Conservation (phyloP, 176 grass and related monocot genomes). For the Eleusine coracana region DNA sequence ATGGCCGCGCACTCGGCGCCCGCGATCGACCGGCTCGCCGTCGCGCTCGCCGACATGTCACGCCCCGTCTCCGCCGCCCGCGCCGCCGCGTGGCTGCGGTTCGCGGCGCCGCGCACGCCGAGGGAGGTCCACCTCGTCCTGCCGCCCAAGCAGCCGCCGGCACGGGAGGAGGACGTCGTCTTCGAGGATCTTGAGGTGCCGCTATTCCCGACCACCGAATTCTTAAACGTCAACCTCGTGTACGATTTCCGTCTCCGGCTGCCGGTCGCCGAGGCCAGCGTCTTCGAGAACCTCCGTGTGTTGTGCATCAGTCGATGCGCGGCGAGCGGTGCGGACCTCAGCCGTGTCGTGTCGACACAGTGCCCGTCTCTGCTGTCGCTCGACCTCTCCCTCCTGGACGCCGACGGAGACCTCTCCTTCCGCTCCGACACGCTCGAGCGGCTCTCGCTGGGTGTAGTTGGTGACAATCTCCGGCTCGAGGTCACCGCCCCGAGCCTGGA, state of each 20-base stretch:
- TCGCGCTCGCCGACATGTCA: not conserved
- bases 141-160: not conserved
- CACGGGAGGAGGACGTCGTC: not conserved
- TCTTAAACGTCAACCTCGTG: not conserved
- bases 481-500: not conserved
- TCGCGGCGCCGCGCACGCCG: not conserved
- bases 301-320: not conserved
- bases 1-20: not conserved
- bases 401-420: not conserved
- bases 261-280: not conserved
- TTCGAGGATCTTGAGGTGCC: conserved; percentile 2
- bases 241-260: not conserved
- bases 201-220: not conserved
- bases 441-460: not conserved
- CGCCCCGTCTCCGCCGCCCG: conserved; percentile 1
- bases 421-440: not conserved
- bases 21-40: not conserved
- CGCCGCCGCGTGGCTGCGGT: conserved; percentile 26
- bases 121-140: not conserved
- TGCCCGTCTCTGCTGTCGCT: not conserved
- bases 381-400: not conserved
- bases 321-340: not conserved
- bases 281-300: not conserved
- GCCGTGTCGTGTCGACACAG: not conserved
- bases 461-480: not conserved